Conservation (phyloP, 148 eudicot species). For the Chenopodium album region DNA sequence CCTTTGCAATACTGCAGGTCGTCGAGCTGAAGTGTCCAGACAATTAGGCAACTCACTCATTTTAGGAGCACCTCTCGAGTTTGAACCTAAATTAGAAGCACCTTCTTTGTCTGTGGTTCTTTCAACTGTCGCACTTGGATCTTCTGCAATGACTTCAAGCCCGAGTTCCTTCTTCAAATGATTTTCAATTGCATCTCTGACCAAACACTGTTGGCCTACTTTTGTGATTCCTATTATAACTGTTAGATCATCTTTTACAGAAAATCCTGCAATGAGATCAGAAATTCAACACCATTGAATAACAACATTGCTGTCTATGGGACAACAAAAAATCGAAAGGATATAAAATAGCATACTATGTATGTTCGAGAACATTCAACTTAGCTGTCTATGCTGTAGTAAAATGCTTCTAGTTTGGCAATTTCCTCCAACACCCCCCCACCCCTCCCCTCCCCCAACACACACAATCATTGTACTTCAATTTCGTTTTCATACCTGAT, state of each 20-base stretch:
- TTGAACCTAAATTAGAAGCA: slow-evolving; percentile 19
- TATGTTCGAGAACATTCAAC: neutral
- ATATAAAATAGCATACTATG: neutral
- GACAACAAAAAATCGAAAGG: no score
- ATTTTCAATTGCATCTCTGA: slow-evolving; percentile 54
- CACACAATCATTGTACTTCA: no score
- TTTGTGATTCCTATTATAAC: slow-evolving; percentile 56
- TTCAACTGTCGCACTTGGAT: slow-evolving; percentile 28
- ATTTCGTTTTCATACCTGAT: slow-evolving; percentile 44
- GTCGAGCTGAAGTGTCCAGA: slow-evolving; percentile 44
- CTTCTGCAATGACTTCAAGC: slow-evolving; percentile 57
- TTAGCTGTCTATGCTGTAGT: neutral
- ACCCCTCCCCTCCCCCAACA: no score
- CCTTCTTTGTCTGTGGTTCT: slow-evolving; percentile 8
- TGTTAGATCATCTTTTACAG: slow-evolving; percentile 63
- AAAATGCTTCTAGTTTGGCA: neutral
- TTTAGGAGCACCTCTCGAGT: slow-evolving; percentile 11
- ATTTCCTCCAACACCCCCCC: neutral
- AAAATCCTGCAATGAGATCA: slow-evolving; percentile 49
- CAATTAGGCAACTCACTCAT: slow-evolving; percentile 11
- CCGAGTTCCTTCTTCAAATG: slow-evolving; percentile 65
- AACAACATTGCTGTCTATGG: no score
- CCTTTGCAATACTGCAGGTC: slow-evolving; percentile 66
- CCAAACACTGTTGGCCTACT: slow-evolving; percentile 25
- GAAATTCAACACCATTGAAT: neutral